Conservation (phyloP, 352 stramenopile species). For the Elongisporangium prolatum region DNA sequence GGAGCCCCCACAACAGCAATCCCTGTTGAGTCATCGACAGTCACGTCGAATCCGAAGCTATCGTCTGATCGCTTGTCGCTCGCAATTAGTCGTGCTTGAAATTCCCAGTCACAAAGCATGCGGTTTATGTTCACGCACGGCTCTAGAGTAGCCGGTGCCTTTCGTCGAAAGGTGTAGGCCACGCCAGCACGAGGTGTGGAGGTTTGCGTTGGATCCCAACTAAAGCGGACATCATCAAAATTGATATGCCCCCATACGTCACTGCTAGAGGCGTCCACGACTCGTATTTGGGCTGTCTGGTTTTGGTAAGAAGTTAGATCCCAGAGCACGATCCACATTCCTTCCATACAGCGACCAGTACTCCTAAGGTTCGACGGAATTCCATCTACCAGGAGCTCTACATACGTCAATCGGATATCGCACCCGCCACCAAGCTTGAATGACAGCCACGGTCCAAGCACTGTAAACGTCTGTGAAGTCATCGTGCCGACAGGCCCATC, state of each 20-base stretch:
- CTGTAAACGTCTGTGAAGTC: conserved; percentile 92
- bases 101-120: conserved; percentile 79
- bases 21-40: conserved; percentile 75
- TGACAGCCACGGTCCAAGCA: conserved; percentile 84
- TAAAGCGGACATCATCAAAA: conserved; percentile 94
- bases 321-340: conserved; percentile 88
- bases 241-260: conserved; percentile 95
- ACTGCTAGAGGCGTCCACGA: conserved; percentile 89
- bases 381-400: conserved; percentile 94
- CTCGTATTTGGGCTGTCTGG: conserved; percentile 85
- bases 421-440: conserved; percentile 96
- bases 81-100: conserved; percentile 81
- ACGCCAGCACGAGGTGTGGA: conserved; percentile 62
- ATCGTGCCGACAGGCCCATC: conserved; percentile 91
- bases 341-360: conserved; percentile 90
- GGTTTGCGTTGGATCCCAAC: conserved; percentile 78
- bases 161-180: conserved; percentile 77
- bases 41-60: conserved; percentile 84
- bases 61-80: conserved; percentile 89
- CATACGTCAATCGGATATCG: conserved; percentile 87
- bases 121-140: conserved; percentile 63
- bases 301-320: conserved; percentile 81
- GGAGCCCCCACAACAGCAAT: conserved; percentile 79
- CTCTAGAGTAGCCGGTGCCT: conserved; percentile 42
- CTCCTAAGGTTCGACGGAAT: conserved; percentile 60